Evolutionary conservation across 257 asterid genomes (phyloP), one percentile per base, ranked within the genome.

Genomic region (Verbena officinalis): DNA sequence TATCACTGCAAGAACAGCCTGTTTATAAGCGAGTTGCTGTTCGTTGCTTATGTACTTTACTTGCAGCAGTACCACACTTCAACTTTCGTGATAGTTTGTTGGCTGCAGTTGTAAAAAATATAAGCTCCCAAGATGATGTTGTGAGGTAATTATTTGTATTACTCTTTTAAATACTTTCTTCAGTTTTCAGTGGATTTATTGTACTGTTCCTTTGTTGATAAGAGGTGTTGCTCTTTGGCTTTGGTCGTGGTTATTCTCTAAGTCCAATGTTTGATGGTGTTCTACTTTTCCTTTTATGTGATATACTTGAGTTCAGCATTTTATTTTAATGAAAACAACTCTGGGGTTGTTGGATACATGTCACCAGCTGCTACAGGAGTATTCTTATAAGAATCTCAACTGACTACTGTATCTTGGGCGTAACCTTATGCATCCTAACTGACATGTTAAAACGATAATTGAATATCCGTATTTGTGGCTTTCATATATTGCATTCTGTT

Each of bases 31-130:
- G 85, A 63, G 96, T 84, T 31, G 90, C 97, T 56, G 73, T 83
- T 63, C 95, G 95, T 39, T 94, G 99, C 78, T 70, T 94, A 69
- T 88, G 99, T 73, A 80, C 84, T 60, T 70, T 92, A 70, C 90
- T 90, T 64, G 92, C 80, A 55, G 92, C 97, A 15, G 95, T 83
- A 50, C 99, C 99, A 40, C 99, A 94, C 77, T 94, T 94, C 74
- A 94, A 94, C 76, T 90, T 73, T 59, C 87, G 88, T 19, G 93
- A 94, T 34, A 84, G 71, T 75, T 83, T 94, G 83, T 58, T 94
- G 73, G 78, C 84, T 53, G 86, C 84, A 46, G 96, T 94, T 62
- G 83, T 90, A 46, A 81, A 74, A 65, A 81, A 89, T 61, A 77
- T 90, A 75, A 82, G 92, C 83, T 88, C 96, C 55, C 75, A 77